Evolutionary conservation across 768 basidiomycete species (phyloP).

Genomic region (Bullera alba): DNA sequence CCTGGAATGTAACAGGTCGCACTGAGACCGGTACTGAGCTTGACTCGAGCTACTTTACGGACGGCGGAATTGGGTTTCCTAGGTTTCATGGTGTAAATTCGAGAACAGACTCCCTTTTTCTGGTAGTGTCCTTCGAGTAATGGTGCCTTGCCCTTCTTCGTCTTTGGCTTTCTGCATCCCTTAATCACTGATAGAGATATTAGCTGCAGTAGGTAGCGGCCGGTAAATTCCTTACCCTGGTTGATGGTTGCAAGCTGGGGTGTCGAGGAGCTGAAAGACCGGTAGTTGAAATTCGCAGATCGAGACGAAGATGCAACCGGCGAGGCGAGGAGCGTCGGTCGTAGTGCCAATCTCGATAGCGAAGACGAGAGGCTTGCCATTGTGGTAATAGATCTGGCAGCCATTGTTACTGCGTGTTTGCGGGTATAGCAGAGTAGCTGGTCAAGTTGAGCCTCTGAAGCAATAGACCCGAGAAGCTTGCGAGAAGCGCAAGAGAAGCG

Average conservation of each 20-base stretch:
- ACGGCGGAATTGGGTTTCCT: constrained; percentile 99
- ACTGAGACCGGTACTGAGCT: constrained; percentile 78
- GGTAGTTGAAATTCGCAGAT: constrained; percentile 3
- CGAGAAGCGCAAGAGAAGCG: too few species aligned
- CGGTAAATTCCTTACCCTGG: constrained; percentile 20
- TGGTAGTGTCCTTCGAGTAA: constrained; percentile 73
- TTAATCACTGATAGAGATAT: constrained; percentile 55
- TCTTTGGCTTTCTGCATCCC: constrained; percentile 55
- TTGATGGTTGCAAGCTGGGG: constrained; percentile 26
- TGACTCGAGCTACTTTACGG: constrained; percentile 91
- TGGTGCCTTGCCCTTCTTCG: constrained; percentile 59
- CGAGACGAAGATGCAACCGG: constrained; percentile 28
- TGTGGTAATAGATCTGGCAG: too few species aligned
- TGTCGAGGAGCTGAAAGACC: constrained; percentile 18
- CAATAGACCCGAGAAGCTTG: too few species aligned
- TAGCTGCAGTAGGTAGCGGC: not conserved
- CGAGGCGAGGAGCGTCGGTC: too few species aligned
- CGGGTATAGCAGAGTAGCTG: too few species aligned
- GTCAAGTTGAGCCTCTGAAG: too few species aligned
- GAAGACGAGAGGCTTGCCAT: too few species aligned
- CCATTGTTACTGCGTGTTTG: too few species aligned
- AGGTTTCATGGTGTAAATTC: constrained; percentile 65
- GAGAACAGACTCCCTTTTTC: constrained; percentile 83
- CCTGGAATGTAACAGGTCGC: constrained; percentile 92
- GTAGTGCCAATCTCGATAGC: too few species aligned